Conservation (phyloP, 2,329 filamentous ascomycete genomes). For the Pseudogymnoascus destructans region DNA sequence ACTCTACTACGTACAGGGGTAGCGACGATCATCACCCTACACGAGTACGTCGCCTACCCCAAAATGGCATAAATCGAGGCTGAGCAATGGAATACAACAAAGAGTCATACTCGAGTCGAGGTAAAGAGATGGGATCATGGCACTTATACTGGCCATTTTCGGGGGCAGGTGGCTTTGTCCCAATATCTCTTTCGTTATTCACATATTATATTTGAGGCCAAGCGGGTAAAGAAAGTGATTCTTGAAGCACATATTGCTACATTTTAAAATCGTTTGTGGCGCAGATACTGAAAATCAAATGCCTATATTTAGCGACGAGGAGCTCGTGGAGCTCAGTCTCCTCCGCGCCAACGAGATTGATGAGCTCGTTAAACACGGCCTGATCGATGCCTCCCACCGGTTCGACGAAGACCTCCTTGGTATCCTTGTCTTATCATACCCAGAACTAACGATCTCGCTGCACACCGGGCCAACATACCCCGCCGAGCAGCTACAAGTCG, state of each 20-base stretch:
- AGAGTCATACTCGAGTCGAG: not conserved
- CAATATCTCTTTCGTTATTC: not conserved
- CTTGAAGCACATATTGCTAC: not conserved
- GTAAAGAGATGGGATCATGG: not conserved
- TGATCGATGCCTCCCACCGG: constrained; percentile 9
- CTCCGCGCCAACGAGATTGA: constrained; percentile 16
- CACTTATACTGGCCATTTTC: not conserved
- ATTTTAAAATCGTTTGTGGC: not conserved
- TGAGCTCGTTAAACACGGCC: constrained; percentile 11
- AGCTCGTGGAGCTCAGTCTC: constrained; percentile 15
- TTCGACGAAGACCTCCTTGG: constrained; percentile 11
- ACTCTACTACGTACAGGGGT: too few relatives aligned
- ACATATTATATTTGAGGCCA: not conserved
- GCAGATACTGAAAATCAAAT: not conserved
- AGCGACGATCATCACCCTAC: too few relatives aligned
- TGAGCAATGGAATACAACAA: not conserved
- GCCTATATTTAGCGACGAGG: constrained; percentile 15
- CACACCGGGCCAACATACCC: constrained; percentile 17
- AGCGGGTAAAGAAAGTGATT: not conserved
- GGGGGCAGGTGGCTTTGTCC: not conserved
- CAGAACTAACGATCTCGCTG: constrained; percentile 16
- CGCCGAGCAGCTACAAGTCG: constrained; percentile 14
- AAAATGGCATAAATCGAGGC: not conserved
- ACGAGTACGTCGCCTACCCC: not conserved
- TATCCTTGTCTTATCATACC: constrained; percentile 14